phyloP scores from a whole-genome alignment of 2,329 filamentous ascomycete species.

The Fusarium redolens region DNA sequence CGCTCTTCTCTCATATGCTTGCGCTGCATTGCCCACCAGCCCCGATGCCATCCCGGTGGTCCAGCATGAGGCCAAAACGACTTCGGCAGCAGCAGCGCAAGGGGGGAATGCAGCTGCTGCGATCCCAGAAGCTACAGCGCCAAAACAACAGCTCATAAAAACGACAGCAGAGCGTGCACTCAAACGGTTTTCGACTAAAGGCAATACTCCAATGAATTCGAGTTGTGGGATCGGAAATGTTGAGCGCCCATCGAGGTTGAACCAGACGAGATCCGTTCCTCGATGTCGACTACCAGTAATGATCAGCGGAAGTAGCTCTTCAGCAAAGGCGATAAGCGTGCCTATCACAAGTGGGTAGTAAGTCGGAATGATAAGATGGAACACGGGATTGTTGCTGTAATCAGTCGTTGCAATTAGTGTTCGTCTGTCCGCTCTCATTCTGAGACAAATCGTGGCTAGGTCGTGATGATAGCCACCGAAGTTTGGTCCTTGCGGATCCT shows the following conservation, averaged over 20 bases:
- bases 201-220: background rate
- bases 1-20: background rate
- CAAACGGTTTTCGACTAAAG: accelerated
- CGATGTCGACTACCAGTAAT: background rate
- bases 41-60: accelerated
- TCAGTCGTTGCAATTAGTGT: accelerated
- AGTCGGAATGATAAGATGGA: background rate
- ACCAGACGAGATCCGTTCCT: accelerated
- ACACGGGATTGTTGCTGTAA: accelerated
- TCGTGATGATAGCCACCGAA: background rate
- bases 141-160: accelerated
- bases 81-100: accelerated
- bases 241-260: accelerated
- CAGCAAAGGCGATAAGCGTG: accelerated
- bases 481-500: background rate
- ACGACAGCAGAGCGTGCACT: accelerated
- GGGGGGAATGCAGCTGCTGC: background rate
- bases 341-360: background rate
- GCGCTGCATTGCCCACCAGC: accelerated
- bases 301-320: accelerated
- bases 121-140: accelerated
- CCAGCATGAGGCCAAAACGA: accelerated
- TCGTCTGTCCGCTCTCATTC: background rate
- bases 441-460: background rate
- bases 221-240: accelerated